A percentile compares a stretch with the other conserved stretches of the same genome.
phyloP scores from a whole-genome alignment of 371 early-diverging fungal genomes.

The Mortierella sp. region DNA sequence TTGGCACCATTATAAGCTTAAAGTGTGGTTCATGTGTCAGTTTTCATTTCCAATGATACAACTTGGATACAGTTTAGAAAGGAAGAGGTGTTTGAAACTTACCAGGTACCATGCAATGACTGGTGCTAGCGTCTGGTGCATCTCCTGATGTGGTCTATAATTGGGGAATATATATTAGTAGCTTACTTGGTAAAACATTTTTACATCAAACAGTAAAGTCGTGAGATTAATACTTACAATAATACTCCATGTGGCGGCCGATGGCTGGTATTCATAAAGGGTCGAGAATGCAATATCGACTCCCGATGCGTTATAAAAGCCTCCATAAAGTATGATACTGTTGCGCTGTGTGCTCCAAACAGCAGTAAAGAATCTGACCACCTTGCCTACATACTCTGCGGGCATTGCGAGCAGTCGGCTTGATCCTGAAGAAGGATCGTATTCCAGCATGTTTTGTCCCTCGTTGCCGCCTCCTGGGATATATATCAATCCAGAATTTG shows the following conservation, averaged over 20 bases:
- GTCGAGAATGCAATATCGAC: not conserved
- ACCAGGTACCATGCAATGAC: not conserved
- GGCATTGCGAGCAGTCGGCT: not conserved
- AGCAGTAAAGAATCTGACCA: not conserved
- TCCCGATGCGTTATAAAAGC: not conserved
- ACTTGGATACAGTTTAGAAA: too few species aligned
- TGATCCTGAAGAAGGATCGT: not conserved
- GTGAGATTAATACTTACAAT: too few species aligned
- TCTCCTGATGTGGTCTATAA: not conserved
- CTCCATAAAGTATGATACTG: not conserved
- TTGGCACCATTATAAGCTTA: not conserved
- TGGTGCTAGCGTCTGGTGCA: not conserved
- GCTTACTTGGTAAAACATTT: too few species aligned
- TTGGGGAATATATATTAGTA: not conserved
- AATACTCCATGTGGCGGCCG: not conserved
- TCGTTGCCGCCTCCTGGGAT: not conserved
- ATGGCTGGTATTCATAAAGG: not conserved
- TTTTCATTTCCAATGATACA: not conserved
- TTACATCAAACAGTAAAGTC: too few species aligned
- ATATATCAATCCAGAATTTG: slow-evolving; percentile 1
- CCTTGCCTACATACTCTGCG: not conserved
- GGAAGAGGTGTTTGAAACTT: not conserved
- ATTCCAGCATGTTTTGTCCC: not conserved
- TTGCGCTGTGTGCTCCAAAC: not conserved
- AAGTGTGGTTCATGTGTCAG: not conserved